These are phyloP conservation scores for Clonostachys rhizophaga DNA, from an alignment of 2,329 filamentous ascomycete genomes.

Conservation along the genomic window DNA sequence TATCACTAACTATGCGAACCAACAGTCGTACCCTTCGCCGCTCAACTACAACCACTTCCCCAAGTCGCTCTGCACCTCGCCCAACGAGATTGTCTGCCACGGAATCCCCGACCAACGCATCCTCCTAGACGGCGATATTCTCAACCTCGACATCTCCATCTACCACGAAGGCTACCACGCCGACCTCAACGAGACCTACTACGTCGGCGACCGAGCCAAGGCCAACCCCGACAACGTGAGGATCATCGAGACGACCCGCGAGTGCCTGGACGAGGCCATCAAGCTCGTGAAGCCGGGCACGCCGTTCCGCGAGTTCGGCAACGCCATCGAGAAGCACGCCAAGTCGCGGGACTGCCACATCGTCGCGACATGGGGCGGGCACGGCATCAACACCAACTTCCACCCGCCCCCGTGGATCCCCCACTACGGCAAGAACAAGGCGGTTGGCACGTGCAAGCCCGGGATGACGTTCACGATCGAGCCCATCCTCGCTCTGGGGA, in stretches of 20 bases:
- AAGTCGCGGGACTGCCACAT: conserved; percentile 82
- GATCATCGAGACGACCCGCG: conserved; percentile 83
- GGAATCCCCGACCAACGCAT: conserved; percentile 90
- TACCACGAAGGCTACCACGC: conserved; percentile 95
- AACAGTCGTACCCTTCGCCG: conserved; percentile 86
- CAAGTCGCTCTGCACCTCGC: conserved; percentile 93
- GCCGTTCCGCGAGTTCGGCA: conserved; percentile 88
- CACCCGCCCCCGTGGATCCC: conserved; percentile 92
- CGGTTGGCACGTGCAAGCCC: conserved; percentile 85
- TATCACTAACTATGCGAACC: not conserved
- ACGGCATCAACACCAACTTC: conserved; percentile 92
- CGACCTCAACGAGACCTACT: conserved; percentile 98
- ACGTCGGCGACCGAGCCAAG: conserved; percentile 83
- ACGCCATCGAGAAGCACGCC: conserved; percentile 90
- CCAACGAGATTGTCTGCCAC: conserved; percentile 98
- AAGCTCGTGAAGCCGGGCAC: conserved; percentile 89
- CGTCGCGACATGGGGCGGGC: conserved; percentile 92
- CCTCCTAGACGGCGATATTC: conserved; percentile 86
- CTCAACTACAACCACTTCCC: conserved; percentile 95
- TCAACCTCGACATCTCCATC: conserved; percentile 94
- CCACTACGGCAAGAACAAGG: conserved; percentile 98
- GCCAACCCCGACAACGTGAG: conserved; percentile 82
- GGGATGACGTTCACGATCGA: conserved; percentile 99
- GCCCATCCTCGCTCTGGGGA: conserved; percentile 93
- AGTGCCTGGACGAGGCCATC: conserved; percentile 85